These are phyloP conservation scores for Brasilioporus rufonigricans DNA, from an alignment of 768 basidiomycete genomes.

Conservation along the genomic window DNA sequence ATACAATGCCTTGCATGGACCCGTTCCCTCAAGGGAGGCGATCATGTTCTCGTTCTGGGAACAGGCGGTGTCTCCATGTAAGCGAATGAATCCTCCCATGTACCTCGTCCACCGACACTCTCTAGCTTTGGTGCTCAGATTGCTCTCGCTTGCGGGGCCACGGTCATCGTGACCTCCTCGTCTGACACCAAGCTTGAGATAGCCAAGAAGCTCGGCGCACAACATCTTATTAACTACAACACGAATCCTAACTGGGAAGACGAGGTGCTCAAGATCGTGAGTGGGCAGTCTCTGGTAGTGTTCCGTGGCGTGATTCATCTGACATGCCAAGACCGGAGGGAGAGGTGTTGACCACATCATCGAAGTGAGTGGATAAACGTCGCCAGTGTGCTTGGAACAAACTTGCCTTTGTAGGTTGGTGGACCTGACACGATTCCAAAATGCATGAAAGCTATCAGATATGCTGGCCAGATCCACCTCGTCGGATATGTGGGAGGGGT, in stretches of 20 bases:
- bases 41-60: slow-evolving; percentile 54
- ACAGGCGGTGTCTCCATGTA: slow-evolving; percentile 58
- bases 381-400: not conserved
- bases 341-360: slow-evolving; percentile 37
- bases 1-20: slow-evolving; percentile 56
- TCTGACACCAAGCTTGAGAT: slow-evolving; percentile 60
- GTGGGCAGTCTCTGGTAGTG: slow-evolving; percentile 8
- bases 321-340: slow-evolving; percentile 26
- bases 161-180: slow-evolving; percentile 65
- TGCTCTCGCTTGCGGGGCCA: slow-evolving; percentile 60
- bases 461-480: slow-evolving; percentile 44
- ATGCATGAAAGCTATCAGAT: slow-evolving; percentile 38
- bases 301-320: not conserved
- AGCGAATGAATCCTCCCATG: slow-evolving; percentile 3
- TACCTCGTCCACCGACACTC: not conserved
- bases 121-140: slow-evolving; percentile 56
- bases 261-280: slow-evolving; percentile 45
- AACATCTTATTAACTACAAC: slow-evolving; percentile 62
- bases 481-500: slow-evolving; percentile 53
- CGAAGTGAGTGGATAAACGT: slow-evolving; percentile 8
- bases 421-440: slow-evolving; percentile 50
- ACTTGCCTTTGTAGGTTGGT: slow-evolving; percentile 41
- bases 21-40: slow-evolving; percentile 54
- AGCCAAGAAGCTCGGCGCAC: slow-evolving; percentile 50
- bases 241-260: slow-evolving; percentile 57